A percentile compares a stretch with the other conserved stretches of the same genome.
phyloP scores from a whole-genome alignment of 2,329 filamentous ascomycete genomes.

The Teratosphaeriaceae sp. region DNA sequence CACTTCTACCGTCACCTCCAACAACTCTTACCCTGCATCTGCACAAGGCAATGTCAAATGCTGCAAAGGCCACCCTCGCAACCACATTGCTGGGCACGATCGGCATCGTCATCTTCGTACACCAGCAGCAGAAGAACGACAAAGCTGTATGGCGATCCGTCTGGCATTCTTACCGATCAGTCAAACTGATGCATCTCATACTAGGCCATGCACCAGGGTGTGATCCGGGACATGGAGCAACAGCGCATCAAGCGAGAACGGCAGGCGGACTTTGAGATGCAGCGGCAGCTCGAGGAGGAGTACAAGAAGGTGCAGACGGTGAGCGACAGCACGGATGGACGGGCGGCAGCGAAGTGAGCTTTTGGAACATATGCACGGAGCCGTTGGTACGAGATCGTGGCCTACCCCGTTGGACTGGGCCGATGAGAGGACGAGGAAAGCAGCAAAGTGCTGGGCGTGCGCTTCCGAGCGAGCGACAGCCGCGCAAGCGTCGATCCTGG shows the following conservation, averaged over 20 bases:
- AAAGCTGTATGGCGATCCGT: conserved; percentile 56
- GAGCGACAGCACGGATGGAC: conserved; percentile 39
- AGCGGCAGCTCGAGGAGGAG: conserved; percentile 75
- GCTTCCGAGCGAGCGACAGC: too few species aligned
- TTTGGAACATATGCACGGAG: too few species aligned
- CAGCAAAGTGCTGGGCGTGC: too few species aligned
- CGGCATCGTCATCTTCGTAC: conserved; percentile 75
- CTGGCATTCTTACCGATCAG: conserved; percentile 3
- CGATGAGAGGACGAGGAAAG: too few species aligned
- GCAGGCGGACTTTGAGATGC: conserved; percentile 91
- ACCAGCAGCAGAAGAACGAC: conserved; percentile 80
- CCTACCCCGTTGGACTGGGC: too few species aligned
- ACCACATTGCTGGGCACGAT: conserved; percentile 70
- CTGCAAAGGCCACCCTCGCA: conserved; percentile 78
- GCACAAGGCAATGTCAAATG: conserved; percentile 64
- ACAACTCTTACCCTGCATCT: background rate
- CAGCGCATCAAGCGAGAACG: conserved; percentile 85
- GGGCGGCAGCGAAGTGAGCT: conserved; percentile 7
- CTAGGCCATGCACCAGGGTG: conserved; percentile 91
- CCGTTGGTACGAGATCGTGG: too few species aligned
- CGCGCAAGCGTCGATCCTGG: too few species aligned
- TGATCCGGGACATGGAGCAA: conserved; percentile 90
- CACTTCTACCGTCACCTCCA: background rate
- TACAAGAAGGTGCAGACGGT: conserved; percentile 87
- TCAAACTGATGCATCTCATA: conserved; percentile 8